Conservation (phyloP, 176 grass and related monocot species). For the Carex scoparia region DNA sequence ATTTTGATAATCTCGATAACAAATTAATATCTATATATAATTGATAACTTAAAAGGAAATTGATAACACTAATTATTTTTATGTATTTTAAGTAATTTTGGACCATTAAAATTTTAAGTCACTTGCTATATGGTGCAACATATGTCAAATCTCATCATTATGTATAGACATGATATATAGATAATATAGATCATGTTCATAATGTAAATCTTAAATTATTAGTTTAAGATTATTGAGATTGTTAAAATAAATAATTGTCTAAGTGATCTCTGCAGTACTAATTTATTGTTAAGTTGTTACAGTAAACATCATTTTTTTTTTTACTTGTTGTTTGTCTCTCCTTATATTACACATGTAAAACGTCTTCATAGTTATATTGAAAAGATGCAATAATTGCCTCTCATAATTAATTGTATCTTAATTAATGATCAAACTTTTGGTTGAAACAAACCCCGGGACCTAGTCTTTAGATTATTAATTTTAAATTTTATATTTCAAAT, state of each 20-base stretch:
- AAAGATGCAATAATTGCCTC: slow-evolving; percentile 12
- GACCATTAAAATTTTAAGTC: too few species aligned
- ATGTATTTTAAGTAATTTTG: too few species aligned
- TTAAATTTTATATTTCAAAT: slow-evolving; percentile 36
- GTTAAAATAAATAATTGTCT: neutral
- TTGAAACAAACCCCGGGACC: slow-evolving; percentile 8
- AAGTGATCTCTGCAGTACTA: neutral
- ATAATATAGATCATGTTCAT: too few species aligned
- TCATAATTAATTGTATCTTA: slow-evolving; percentile 7
- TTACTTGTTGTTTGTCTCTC: neutral
- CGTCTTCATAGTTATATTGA: neutral
- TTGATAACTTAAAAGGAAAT: too few species aligned
- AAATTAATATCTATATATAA: too few species aligned
- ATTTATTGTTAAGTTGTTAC: neutral
- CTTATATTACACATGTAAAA: neutral
- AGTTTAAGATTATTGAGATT: too few species aligned
- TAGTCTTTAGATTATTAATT: slow-evolving; percentile 1
- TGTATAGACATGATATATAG: too few species aligned
- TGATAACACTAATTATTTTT: too few species aligned
- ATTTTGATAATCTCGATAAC: too few species aligned
- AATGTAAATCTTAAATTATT: too few species aligned
- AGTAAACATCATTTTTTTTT: neutral
- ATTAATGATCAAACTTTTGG: slow-evolving; percentile 29
- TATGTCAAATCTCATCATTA: too few species aligned
- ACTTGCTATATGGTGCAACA: too few species aligned